Evolutionary conservation across 2,329 filamentous ascomycete species (phyloP), one percentile per base, ranked within the genome.

Genomic region (Xylaria digitata): DNA sequence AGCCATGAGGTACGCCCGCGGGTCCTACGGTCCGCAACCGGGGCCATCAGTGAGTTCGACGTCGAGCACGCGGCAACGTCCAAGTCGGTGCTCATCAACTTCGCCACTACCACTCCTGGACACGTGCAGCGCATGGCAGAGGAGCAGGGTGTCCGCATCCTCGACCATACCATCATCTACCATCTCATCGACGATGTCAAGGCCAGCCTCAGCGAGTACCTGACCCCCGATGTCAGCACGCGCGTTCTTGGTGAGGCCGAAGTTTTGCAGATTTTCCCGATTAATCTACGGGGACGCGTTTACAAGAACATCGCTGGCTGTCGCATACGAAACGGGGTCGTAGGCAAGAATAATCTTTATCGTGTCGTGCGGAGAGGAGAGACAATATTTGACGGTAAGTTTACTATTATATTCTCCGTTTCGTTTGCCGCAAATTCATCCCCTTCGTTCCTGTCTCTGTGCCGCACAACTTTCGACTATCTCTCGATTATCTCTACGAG

Each of bases 91-190:
- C 88, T 98, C 70, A 84, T 98, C 78, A 92, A 92, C 73, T 99
- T 99, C 85, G 97, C 97, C 80, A 89, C 87, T 55, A 73, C 86
- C 0, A 82, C 94, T 7, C 88, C 92, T 0, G 85, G 86, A 7
- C 83, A 89, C 59, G 91, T 97, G 71, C 84, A 86, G 67, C 86
- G 87, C 13, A 81, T 91, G 71, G 95, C 96, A 1, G 88, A 92
- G 67, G 81, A 86, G 8, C 85, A 88, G 54, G 89, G 89, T 21
- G 94, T 99, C 62, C 84, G 83, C 65, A 91, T 99, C 59, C 81
- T 98, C 56, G 90, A 97, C 72, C 90, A 96, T 78, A 96, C 91
- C 72, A 89, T 96, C 78, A 96, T 96, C 78, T 96, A 96, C 78
- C 88, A 91, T 66, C 83, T 95, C 3, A 83, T 90, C 1, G 92